phyloP scores from a whole-genome alignment of 768 basidiomycete species.

The Dentipellis sp. region DNA sequence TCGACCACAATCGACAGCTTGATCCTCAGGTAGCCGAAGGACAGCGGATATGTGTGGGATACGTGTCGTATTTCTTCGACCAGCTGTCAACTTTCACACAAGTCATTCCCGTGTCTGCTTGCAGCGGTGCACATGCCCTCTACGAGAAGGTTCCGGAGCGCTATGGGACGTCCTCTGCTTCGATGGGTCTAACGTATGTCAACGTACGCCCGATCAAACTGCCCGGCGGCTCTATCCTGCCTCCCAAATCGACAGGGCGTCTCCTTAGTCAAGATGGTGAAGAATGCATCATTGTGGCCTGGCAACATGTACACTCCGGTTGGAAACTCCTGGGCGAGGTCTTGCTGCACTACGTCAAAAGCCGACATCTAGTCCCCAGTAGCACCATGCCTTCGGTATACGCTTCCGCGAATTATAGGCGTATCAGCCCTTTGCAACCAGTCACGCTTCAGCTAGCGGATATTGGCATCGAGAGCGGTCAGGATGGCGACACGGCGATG shows the following conservation, averaged over 20 bases:
- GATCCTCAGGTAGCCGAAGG: conserved; percentile 33
- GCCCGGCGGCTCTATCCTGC: conserved; percentile 69
- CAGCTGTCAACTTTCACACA: conserved; percentile 68
- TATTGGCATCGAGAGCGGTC: conserved; percentile 62
- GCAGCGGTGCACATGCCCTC: conserved; percentile 58
- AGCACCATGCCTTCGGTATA: background rate
- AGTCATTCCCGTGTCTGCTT: conserved; percentile 52
- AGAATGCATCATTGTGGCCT: conserved; percentile 62
- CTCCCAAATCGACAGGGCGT: conserved; percentile 55
- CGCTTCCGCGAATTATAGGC: background rate
- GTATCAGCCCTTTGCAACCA: conserved; percentile 3
- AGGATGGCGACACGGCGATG: conserved; percentile 49
- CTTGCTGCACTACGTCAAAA: conserved; percentile 65
- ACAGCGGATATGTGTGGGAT: conserved; percentile 49
- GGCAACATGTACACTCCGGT: conserved; percentile 77
- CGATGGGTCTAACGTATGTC: conserved; percentile 46
- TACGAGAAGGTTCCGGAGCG: conserved; percentile 63
- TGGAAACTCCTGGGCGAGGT: conserved; percentile 85
- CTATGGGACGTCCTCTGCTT: conserved; percentile 39
- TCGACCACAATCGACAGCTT: conserved; percentile 33
- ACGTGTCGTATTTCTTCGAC: conserved; percentile 72
- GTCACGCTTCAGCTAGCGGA: conserved; percentile 46
- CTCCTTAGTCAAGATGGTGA: conserved; percentile 65
- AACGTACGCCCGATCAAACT: conserved; percentile 61
- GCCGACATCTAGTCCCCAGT: conserved; percentile 35